Evolutionary conservation across 305 asterid species (phyloP).

Genomic region (Fraxinus baroniana): DNA sequence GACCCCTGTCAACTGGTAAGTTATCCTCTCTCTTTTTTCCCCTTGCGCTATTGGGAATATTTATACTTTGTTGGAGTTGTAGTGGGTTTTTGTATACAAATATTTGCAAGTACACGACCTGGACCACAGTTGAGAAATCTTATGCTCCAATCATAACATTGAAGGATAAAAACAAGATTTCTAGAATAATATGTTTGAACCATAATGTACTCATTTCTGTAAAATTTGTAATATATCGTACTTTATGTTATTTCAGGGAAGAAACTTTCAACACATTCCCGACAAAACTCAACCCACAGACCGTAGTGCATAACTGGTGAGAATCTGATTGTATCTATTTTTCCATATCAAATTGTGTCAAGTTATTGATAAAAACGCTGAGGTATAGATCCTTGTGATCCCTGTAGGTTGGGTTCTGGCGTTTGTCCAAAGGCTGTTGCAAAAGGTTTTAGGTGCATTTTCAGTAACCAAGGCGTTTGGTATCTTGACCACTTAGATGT

Average conservation of each 20-base stretch:
- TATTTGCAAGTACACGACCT: not conserved
- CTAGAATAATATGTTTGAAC: not conserved
- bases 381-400: slow-evolving; percentile 20
- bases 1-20: slow-evolving; percentile 95
- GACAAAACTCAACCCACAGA: slow-evolving; percentile 60
- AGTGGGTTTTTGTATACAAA: not conserved
- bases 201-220: not conserved
- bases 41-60: not conserved
- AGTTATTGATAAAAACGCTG: not conserved
- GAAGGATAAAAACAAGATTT: not conserved
- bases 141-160: not conserved
- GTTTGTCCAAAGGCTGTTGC: slow-evolving; percentile 90
- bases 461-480: slow-evolving; percentile 90
- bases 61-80: not conserved
- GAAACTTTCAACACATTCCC: slow-evolving; percentile 86
- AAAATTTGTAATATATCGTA: slow-evolving; percentile 13
- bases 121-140: not conserved
- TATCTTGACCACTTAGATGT: slow-evolving; percentile 92
- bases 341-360: slow-evolving; percentile 5
- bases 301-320: slow-evolving; percentile 91
- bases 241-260: slow-evolving; percentile 57
- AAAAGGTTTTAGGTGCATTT: slow-evolving; percentile 81
- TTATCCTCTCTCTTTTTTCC: not conserved
- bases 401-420: slow-evolving; percentile 69
- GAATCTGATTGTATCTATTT: slow-evolving; percentile 27